These are phyloP conservation scores for Lactifluus pinguis DNA, from an alignment of 768 basidiomycete species.

Conservation along the genomic window DNA sequence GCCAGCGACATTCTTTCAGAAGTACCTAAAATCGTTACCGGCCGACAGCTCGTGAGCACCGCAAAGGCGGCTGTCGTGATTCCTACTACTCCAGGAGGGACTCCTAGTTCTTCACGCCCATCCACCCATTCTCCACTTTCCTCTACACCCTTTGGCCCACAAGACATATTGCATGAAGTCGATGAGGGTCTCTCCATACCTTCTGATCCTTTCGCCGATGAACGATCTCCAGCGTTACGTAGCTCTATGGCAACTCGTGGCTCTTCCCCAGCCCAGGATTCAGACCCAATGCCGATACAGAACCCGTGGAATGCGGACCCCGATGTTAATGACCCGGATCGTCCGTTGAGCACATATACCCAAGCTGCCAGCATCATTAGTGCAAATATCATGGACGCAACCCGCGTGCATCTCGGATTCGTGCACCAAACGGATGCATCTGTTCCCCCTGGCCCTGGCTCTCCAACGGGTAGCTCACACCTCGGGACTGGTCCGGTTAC, in stretches of 20 bases:
- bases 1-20: slow-evolving; percentile 75
- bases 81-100: slow-evolving; percentile 26
- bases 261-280: slow-evolving; percentile 23
- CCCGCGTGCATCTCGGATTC: slow-evolving; percentile 57
- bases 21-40: slow-evolving; percentile 75
- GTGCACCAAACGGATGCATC: slow-evolving; percentile 25
- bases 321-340: slow-evolving; percentile 29
- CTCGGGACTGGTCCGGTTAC: slow-evolving; percentile 31
- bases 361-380: slow-evolving; percentile 35
- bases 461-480: slow-evolving; percentile 11
- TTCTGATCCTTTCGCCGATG: slow-evolving; percentile 58
- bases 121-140: slow-evolving; percentile 59
- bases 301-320: slow-evolving; percentile 20
- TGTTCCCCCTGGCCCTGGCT: not conserved
- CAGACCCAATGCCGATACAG: not conserved
- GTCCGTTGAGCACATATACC: slow-evolving; percentile 56
- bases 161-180: slow-evolving; percentile 48
- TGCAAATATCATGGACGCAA: slow-evolving; percentile 53
- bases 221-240: slow-evolving; percentile 32
- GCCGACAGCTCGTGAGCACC: slow-evolving; percentile 63
- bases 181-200: slow-evolving; percentile 24
- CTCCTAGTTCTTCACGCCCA: slow-evolving; percentile 34
- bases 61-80: slow-evolving; percentile 78
- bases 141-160: slow-evolving; percentile 59
- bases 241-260: slow-evolving; percentile 23